Conservation (phyloP, 176 grass and related monocot genomes). For the Musa troglodytarum region DNA sequence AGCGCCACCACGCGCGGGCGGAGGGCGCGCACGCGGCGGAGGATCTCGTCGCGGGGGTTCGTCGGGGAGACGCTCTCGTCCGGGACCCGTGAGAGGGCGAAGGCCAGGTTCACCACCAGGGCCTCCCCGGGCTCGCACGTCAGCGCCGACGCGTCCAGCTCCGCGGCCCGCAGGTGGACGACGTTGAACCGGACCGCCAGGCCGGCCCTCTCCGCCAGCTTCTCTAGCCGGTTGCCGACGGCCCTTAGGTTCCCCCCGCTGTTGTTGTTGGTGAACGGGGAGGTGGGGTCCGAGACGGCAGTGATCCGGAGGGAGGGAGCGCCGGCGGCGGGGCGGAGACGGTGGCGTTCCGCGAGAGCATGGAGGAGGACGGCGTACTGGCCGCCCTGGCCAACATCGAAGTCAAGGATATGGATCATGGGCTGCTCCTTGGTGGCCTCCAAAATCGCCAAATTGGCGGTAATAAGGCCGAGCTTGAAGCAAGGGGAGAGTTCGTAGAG, state of each 20-base stretch:
- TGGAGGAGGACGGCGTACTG: conserved; percentile 3
- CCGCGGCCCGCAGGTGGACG: background rate
- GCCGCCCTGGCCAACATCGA: background rate
- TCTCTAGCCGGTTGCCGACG: background rate
- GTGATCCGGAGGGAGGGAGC: background rate
- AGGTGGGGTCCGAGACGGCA: conserved; percentile 1
- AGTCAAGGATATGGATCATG: conserved; percentile 4
- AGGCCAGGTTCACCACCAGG: conserved; percentile 65
- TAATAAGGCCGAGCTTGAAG: conserved; percentile 61
- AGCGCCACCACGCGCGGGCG: conserved; percentile 45
- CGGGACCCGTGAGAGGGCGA: conserved; percentile 55
- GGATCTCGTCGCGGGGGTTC: conserved; percentile 73
- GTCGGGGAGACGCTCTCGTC: conserved; percentile 80
- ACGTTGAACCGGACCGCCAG: background rate
- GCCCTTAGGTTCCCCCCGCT: background rate
- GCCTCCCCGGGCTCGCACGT: background rate
- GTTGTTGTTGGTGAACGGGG: background rate
- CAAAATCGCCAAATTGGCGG: conserved; percentile 34
- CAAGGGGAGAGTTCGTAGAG: conserved; percentile 52
- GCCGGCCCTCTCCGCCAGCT: background rate
- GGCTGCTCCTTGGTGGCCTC: background rate
- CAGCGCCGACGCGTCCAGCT: background rate
- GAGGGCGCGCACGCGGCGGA: conserved; percentile 66
- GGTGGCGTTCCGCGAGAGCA: background rate
- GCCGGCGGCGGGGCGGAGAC: background rate